phyloP scores from a whole-genome alignment of 305 asterid species.

The Coffea humblotiana region DNA sequence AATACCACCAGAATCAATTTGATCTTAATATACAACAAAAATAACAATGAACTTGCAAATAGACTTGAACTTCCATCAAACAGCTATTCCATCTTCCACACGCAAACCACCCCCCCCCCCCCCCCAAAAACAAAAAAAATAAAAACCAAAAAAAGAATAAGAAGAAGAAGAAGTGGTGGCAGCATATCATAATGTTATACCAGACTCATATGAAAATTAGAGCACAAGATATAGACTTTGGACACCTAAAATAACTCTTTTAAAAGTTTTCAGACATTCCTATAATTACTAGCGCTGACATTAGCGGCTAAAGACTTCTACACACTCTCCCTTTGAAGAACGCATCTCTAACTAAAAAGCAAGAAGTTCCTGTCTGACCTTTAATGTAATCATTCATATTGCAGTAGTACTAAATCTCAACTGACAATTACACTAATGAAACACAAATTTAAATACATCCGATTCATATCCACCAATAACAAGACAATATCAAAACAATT shows the following conservation, averaged over 20 bases:
- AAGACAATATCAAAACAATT: no score
- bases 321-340: neutral
- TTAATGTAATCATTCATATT: no score
- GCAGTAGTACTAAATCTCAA: neutral
- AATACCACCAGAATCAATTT: conserved; percentile 1
- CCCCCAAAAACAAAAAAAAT: no score
- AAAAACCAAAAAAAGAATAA: no score
- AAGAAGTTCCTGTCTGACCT: no score
- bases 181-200: neutral
- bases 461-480: no score
- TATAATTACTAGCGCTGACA: no score
- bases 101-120: no score
- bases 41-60: neutral
- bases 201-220: neutral
- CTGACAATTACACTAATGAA: neutral
- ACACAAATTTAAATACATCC: no score
- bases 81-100: neutral
- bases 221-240: neutral
- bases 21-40: neutral
- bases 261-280: no score
- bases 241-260: no score
- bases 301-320: neutral
- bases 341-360: no score
- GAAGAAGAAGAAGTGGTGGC: neutral
- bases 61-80: neutral